A percentile compares a stretch with the other conserved stretches of the same genome.
These are phyloP conservation scores for Phytophthora pinifolia DNA, from an alignment of 352 stramenopile species.

Conservation along the genomic window DNA sequence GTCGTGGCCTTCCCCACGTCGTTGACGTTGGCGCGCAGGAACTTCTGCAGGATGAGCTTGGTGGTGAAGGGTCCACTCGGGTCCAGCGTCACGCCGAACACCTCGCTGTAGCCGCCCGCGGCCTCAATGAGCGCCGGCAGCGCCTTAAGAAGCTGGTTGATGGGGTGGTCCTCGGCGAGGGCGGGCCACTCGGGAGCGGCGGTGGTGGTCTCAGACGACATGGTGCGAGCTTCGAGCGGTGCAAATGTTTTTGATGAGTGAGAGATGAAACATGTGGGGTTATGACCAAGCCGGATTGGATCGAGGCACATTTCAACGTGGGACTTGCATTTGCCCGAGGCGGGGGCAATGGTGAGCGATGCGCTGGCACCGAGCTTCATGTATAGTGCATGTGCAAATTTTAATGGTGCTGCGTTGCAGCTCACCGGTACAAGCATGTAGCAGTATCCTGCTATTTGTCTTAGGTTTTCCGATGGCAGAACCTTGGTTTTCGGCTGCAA, in stretches of 20 bases:
- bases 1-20: conserved; percentile 28
- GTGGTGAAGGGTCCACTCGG: conserved; percentile 25
- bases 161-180: conserved; percentile 21
- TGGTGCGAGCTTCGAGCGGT: neutral
- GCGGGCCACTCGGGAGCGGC: conserved; percentile 17
- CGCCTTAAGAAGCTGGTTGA: conserved; percentile 24
- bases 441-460: too few species aligned
- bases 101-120: conserved; percentile 23
- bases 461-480: too few species aligned
- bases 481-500: too few species aligned
- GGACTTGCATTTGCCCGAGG: neutral
- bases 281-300: too few species aligned
- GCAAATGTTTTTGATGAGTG: conserved; percentile 12
- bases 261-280: neutral
- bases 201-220: conserved; percentile 12
- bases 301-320: conserved; percentile 16
- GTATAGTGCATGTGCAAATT: too few species aligned
- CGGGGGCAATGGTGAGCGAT: too few species aligned
- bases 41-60: conserved; percentile 33
- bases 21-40: conserved; percentile 29
- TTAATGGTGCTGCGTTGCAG: too few species aligned
- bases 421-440: too few species aligned
- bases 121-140: conserved; percentile 24
- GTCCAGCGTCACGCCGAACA: conserved; percentile 29
- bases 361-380: neutral